Percentiles rank a stretch among this genome's conserved stretches.
Evolutionary conservation across 179 eudicot genomes (phyloP).

Genomic region (Amaranthus tricolor): DNA sequence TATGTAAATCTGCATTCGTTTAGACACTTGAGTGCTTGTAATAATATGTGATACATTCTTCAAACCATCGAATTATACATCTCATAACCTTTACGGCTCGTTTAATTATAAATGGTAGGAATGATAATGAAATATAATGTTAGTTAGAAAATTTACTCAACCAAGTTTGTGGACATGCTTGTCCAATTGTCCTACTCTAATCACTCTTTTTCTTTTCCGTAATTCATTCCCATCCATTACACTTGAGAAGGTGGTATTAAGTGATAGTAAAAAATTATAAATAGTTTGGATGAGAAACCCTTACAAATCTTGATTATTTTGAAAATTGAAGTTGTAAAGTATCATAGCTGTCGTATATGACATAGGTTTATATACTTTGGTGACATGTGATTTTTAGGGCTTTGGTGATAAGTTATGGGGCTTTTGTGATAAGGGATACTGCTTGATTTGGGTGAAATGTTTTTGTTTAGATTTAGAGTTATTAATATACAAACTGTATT

Average conservation of each 20-base stretch:
- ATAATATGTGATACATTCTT: background rate
- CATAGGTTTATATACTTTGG: background rate
- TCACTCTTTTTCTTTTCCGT: too few species aligned
- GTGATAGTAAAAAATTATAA: too few species aligned
- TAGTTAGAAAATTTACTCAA: too few species aligned
- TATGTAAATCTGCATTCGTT: background rate
- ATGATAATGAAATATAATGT: too few species aligned
- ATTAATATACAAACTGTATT: background rate
- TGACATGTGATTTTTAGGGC: conserved; percentile 3
- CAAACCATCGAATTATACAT: background rate
- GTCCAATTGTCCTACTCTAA: too few species aligned
- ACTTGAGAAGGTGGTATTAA: too few species aligned
- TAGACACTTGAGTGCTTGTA: background rate
- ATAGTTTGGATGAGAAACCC: conserved; percentile 8
- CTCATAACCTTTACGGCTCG: background rate
- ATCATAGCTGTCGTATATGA: background rate
- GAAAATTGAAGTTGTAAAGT: background rate
- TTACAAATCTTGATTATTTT: background rate
- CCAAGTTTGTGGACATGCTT: too few species aligned
- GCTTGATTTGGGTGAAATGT: background rate
- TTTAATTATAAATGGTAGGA: too few species aligned
- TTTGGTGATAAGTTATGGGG: background rate
- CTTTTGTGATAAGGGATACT: background rate
- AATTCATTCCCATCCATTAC: too few species aligned
- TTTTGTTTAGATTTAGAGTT: too few species aligned